Conservation (phyloP, 2,329 filamentous ascomycete genomes). For the Neonectria coccinea region DNA sequence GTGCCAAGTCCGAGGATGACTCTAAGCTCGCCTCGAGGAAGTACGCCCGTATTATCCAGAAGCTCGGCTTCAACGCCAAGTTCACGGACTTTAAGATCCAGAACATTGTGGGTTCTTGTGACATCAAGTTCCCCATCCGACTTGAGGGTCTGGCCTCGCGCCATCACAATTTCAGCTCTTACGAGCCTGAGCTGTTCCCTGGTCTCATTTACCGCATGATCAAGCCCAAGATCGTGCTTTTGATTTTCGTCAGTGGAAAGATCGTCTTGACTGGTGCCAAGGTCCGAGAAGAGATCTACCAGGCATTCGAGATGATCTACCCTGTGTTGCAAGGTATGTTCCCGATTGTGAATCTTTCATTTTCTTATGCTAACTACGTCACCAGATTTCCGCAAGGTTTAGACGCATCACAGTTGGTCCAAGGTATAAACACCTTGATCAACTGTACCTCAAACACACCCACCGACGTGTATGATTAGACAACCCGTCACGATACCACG, state of each 20-base stretch:
- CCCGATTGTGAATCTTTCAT: neutral
- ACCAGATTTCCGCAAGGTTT: slow-evolving; percentile 70
- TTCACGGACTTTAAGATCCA: slow-evolving; percentile 99
- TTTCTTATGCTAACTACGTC: slow-evolving; percentile 19
- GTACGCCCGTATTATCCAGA: slow-evolving; percentile 99
- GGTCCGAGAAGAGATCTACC: slow-evolving; percentile 97
- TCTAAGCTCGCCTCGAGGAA: slow-evolving; percentile 97
- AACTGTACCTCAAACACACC: slow-evolving; percentile 34
- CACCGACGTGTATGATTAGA: slow-evolving; percentile 57
- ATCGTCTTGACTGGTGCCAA: slow-evolving; percentile 98
- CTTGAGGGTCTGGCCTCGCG: slow-evolving; percentile 94
- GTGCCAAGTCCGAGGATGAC: slow-evolving; percentile 97
- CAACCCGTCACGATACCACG: slow-evolving; percentile 61
- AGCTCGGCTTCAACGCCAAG: slow-evolving; percentile 99
- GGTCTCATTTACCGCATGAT: slow-evolving; percentile 99
- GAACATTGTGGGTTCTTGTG: slow-evolving; percentile 98
- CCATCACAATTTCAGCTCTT: slow-evolving; percentile 99
- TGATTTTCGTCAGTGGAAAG: slow-evolving; percentile 98
- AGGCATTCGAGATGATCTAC: slow-evolving; percentile 97
- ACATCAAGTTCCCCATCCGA: slow-evolving; percentile 99
- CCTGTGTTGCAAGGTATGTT: slow-evolving; percentile 86
- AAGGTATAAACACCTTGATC: slow-evolving; percentile 14
- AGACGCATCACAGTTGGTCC: slow-evolving; percentile 40
- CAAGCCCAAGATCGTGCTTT: slow-evolving; percentile 97
- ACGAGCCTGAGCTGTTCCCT: slow-evolving; percentile 98